Percentiles rank a stretch among this genome's conserved stretches.
phyloP scores from a whole-genome alignment of 2,329 filamentous ascomycete genomes.

The Pseudogymnoascus sp. region DNA sequence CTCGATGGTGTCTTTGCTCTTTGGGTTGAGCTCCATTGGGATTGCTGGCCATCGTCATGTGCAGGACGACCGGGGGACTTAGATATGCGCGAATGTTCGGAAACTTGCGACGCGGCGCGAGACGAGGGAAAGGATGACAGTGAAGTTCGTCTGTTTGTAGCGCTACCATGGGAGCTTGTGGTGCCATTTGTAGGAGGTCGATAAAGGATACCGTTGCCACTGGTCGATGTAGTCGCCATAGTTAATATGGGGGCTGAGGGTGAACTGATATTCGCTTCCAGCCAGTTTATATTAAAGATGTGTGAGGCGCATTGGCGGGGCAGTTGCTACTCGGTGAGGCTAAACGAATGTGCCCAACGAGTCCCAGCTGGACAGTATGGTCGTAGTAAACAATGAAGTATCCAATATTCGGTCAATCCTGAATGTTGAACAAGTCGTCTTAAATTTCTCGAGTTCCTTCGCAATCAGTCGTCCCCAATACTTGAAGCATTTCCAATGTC shows the following conservation, averaged over 20 bases:
- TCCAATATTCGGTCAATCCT: not conserved
- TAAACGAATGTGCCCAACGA: not conserved
- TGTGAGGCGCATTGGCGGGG: conserved; percentile 5
- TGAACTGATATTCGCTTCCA: conserved; percentile 1
- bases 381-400: not conserved
- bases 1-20: conserved; percentile 53
- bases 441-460: not conserved
- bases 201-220: conserved; percentile 16
- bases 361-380: not conserved
- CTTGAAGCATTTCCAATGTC: conserved; percentile 7
- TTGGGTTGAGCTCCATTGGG: conserved; percentile 49
- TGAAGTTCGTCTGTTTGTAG: conserved; percentile 42
- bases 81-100: conserved; percentile 40
- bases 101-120: conserved; percentile 50
- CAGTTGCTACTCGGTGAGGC: not conserved
- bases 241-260: not conserved
- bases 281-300: not conserved
- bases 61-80: conserved; percentile 43
- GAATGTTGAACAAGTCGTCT: not conserved
- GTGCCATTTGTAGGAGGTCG: conserved; percentile 32
- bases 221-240: not conserved
- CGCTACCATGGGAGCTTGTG: conserved; percentile 26
- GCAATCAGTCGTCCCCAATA: not conserved
- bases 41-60: conserved; percentile 46
- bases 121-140: conserved; percentile 54